These are phyloP conservation scores for Cyathus striatus DNA, from an alignment of 768 basidiomycete genomes.

Conservation along the genomic window DNA sequence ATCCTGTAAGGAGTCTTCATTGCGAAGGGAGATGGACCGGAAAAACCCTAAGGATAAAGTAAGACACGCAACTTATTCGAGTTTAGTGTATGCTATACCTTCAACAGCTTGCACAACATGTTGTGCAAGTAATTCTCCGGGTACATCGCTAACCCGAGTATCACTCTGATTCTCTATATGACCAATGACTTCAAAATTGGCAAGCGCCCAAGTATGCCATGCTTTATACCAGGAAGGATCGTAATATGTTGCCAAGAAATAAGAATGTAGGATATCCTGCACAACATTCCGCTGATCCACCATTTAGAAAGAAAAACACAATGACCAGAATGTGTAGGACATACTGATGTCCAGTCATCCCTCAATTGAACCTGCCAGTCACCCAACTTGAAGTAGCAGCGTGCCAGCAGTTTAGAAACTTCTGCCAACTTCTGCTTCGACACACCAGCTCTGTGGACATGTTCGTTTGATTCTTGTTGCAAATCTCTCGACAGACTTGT, in stretches of 20 bases:
- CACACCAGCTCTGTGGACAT: conserved; percentile 43
- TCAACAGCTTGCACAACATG: conserved; percentile 93
- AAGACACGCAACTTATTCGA: conserved; percentile 2
- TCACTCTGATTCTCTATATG: conserved; percentile 69
- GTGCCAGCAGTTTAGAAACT: conserved; percentile 82
- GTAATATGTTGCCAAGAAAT: conserved; percentile 82
- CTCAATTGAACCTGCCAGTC: conserved; percentile 87
- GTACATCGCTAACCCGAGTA: conserved; percentile 49
- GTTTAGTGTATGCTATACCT: too few relatives aligned
- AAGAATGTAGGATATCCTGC: conserved; percentile 79
- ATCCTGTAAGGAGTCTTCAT: conserved; percentile 90
- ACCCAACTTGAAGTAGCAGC: conserved; percentile 95
- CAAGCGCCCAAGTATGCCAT: conserved; percentile 98
- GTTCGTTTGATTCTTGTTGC: conserved; percentile 50
- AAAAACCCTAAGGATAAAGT: conserved; percentile 67
- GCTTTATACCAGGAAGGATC: conserved; percentile 99
- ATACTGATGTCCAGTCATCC: conserved; percentile 74
- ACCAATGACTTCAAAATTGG: conserved; percentile 91
- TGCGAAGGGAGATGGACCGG: conserved; percentile 86
- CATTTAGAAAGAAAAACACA: background rate
- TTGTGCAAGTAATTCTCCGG: conserved; percentile 59
- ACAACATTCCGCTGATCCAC: conserved; percentile 59
- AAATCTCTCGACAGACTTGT: conserved; percentile 72
- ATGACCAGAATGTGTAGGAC: too few relatives aligned
- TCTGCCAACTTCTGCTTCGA: conserved; percentile 58